Evolutionary conservation across 139 green algal genomes (phyloP).

Genomic region (Prasinococcaceae sp.): DNA sequence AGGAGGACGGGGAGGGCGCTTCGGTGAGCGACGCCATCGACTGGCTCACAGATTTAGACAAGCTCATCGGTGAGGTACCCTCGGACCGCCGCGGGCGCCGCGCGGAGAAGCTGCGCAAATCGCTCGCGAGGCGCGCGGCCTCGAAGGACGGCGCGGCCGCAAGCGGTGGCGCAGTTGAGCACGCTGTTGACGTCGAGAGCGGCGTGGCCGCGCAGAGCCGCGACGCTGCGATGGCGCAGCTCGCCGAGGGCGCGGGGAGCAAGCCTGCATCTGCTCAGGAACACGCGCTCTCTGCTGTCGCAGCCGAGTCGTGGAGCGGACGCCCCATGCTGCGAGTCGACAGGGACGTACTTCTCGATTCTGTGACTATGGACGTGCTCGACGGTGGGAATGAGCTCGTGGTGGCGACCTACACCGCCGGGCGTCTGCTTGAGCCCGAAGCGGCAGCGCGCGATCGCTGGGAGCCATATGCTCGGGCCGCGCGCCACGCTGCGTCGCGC

Average conservation of each 20-base stretch:
- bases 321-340: neutral
- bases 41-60: neutral
- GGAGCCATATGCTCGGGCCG: too few species aligned
- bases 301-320: too few species aligned
- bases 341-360: neutral
- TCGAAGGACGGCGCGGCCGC: neutral
- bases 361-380: neutral
- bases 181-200: too few species aligned
- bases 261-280: too few species aligned
- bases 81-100: neutral
- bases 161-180: too few species aligned
- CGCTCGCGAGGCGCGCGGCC: neutral
- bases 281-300: too few species aligned
- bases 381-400: neutral
- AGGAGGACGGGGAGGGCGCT: too few species aligned
- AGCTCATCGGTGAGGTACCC: neutral
- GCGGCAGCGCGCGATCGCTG: constrained; percentile 10
- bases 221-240: too few species aligned
- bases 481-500: too few species aligned
- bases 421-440: neutral
- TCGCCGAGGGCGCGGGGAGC: too few species aligned
- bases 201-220: too few species aligned
- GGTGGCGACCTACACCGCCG: neutral
- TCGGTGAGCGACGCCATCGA: too few species aligned
- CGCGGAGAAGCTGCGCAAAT: neutral